Conservation (phyloP, 306 rosid genomes). For the barrel medic (Medicago truncatula) region MtrunA17r5.0-ANR NC_053049.1:5642001-5642500, state of each 20-base stretch:
- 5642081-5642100: background rate
- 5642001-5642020: slow-evolving; percentile 14
- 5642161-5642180: too few species aligned
- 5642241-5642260: background rate
- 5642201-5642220: background rate
- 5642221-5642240: background rate
- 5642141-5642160: background rate
- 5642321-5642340: too few species aligned
- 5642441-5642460: too few species aligned
- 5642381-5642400: too few species aligned
- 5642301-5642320: background rate
- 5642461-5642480: too few species aligned
- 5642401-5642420: too few species aligned
- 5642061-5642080: background rate
- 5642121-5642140: background rate
- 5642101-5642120: background rate
- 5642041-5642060: background rate
- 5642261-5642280: background rate
- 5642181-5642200: too few species aligned
- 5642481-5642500: too few species aligned
- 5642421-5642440: too few species aligned
- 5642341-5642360: too few species aligned
- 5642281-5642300: background rate
- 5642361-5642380: too few species aligned
- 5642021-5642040: background rate